These are phyloP conservation scores for Xylaria bambusicola DNA, from an alignment of 495 filamentous ascomycete genomes.

Conservation along the genomic window DNA sequence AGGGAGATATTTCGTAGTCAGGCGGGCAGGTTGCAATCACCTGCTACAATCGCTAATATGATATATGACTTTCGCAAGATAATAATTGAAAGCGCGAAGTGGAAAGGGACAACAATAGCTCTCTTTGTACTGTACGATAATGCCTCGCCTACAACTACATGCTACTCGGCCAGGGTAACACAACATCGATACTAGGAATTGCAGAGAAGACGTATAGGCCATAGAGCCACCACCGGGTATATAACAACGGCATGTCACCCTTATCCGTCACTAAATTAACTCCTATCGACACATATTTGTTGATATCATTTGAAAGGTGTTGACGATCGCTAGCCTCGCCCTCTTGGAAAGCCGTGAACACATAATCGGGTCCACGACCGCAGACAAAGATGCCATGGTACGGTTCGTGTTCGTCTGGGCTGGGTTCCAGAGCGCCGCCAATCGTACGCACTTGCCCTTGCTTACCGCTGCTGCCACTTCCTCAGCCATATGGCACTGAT, in stretches of 20 bases:
- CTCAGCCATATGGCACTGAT: background rate
- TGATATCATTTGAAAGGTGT: background rate
- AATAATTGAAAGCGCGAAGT: too few species aligned
- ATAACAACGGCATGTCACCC: background rate
- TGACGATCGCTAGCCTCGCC: background rate
- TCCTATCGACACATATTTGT: background rate
- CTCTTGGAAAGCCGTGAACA: conserved; percentile 5
- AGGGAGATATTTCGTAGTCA: too few species aligned
- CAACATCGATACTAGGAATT: background rate
- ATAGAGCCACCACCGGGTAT: conserved; percentile 2
- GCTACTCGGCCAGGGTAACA: conserved; percentile 1
- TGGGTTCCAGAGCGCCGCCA: background rate
- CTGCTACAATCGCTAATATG: too few species aligned
- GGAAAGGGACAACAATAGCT: too few species aligned
- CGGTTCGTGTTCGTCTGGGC: background rate
- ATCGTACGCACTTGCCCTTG: background rate
- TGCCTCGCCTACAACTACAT: too few species aligned
- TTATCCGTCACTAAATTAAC: background rate
- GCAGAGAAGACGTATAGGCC: background rate
- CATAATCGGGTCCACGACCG: background rate
- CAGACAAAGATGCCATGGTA: conserved; percentile 3
- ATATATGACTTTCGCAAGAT: too few species aligned
- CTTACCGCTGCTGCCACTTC: conserved; percentile 4
- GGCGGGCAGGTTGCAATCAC: too few species aligned
- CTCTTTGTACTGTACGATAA: too few species aligned